Evolutionary conservation across 2,329 filamentous ascomycete species (phyloP), one percentile per base, ranked within the genome.

Genomic region (Fusarium sublunatum): DNA sequence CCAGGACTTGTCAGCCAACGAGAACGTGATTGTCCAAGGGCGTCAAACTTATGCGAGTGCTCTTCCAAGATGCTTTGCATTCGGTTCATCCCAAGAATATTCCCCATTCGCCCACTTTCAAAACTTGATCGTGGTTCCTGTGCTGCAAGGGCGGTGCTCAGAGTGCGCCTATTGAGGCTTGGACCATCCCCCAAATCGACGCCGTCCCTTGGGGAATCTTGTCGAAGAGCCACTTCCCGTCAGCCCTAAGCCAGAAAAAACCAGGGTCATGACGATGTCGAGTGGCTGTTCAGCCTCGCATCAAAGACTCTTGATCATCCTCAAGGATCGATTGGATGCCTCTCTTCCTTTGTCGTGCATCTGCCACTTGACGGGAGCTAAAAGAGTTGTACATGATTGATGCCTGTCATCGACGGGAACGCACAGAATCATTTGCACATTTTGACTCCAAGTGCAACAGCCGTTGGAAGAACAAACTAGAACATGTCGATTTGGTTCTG

Each of bases 251-350:
- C 46, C 41, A 44, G 61, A 19, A 19, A 19, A 19, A 19, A 3
- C 19, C 19, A 19, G 59, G 48, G 48, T 12, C 6, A 12, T 29
- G 9, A 5, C n/a, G n/a, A 47, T 26, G 19, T 19, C 19, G 19
- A 19, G 19, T 19, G 52, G 39, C n/a, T 28, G 24, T 56, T 66
- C 64, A 70, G 68, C 68, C 68, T 70, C 68, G 54, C 66, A 70
- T 57, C 42, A 25, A 38, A 51, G 44, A 25, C 34, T 25, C 10
- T 48, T 54, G 49, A 61, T 67, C 52, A 51, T 58, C 55, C 25
- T 61, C 31, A 35, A 49, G 44, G 52, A 62, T 56, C 61, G 47
- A 70, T 65, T 67, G 67, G 67, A 70, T 70, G 67, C 67, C 67
- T 70, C 67, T 70, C 67, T 70, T 60, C 38, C 40, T 47, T 50